Evolutionary conservation across 179 eudicot species (phyloP), one percentile per base, ranked within the genome.

Genomic region (Patellifolia procumbens): DNA sequence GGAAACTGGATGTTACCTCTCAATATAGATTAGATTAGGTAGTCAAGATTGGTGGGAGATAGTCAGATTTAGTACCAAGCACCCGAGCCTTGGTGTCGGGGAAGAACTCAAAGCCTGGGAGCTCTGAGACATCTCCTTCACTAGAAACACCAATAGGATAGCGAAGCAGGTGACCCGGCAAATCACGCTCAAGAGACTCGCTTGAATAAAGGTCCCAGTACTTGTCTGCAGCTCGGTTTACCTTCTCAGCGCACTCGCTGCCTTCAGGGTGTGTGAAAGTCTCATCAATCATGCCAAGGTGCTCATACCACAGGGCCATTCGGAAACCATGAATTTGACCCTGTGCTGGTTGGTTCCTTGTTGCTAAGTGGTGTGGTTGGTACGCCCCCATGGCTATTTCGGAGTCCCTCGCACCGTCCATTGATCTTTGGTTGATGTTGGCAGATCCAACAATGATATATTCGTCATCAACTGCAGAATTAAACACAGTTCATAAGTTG

Each of bases 321-420:
- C 91, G 76, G 81, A 88, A 88, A 31, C 91, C 91, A 26, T 85
- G 87, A 19, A 88, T 68, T 70, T 84, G 86, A 20, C 91, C 91
- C 56, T 83, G 80, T 13, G 88, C 88, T 35, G 85, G 86, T 68
- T 85, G 65, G 56, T 46, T 73, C 28, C 81, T 46, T 12, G 68
- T 78, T 20, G 76, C 76, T 34, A 86, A 34, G 55, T 85, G 88
- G 73, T 81, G 52, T 55, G 91, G 89, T 37, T 88, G 88, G 87
- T 88, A 88, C 1, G 88, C 88, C 56, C 89, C 91, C 81, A 88
- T 86, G 65, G 91, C 91, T 65, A 88, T 88, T 82, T 88, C 91
- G 0, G 89, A 74, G 76, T 88, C 91, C 71, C 91, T 76, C 3
- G 89, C 82, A 46, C 91, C 91, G 31, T 88, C 89, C 91, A 88